phyloP scores from a whole-genome alignment of 805 yeast species.

The Saccharomyces mikatae region DNA sequence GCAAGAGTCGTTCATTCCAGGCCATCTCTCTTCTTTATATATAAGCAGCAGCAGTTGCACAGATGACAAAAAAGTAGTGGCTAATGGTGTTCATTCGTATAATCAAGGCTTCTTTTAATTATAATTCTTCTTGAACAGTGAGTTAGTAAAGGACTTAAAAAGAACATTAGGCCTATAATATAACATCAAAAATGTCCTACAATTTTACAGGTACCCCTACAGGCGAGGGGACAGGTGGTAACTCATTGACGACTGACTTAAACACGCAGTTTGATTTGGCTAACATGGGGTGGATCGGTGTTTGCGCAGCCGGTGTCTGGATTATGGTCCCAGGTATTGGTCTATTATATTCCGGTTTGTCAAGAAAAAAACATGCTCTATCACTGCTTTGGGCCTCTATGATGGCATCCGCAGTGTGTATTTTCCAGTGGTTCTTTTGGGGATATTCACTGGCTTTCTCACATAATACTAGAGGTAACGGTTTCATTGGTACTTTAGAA shows the following conservation, averaged over 20 bases:
- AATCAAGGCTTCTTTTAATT: neutral
- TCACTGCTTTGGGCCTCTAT: constrained; percentile 90
- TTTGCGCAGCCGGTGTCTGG: constrained; percentile 78
- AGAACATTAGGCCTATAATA: neutral
- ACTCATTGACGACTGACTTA: constrained; percentile 63
- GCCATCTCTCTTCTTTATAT: neutral
- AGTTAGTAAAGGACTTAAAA: neutral
- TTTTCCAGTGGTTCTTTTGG: constrained; percentile 98
- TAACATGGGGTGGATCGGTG: constrained; percentile 80
- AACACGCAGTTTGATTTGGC: constrained; percentile 63
- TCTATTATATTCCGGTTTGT: constrained; percentile 81
- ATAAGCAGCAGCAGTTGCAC: neutral
- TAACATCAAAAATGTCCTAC: constrained; percentile 21
- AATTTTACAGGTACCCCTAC: constrained; percentile 39
- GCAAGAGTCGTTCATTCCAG: neutral
- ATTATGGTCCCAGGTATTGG: constrained; percentile 97
- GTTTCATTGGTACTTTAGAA: constrained; percentile 71
- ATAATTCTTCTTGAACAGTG: neutral
- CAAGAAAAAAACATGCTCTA: constrained; percentile 93
- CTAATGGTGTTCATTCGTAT: neutral
- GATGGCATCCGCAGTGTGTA: constrained; percentile 74
- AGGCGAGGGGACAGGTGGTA: constrained; percentile 69
- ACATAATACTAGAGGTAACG: constrained; percentile 50
- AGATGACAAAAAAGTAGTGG: neutral
- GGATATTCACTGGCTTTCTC: constrained; percentile 88